Evolutionary conservation across 1,139 yeast genomes (phyloP).

Genomic region (Nakaseomyces sp.): DNA sequence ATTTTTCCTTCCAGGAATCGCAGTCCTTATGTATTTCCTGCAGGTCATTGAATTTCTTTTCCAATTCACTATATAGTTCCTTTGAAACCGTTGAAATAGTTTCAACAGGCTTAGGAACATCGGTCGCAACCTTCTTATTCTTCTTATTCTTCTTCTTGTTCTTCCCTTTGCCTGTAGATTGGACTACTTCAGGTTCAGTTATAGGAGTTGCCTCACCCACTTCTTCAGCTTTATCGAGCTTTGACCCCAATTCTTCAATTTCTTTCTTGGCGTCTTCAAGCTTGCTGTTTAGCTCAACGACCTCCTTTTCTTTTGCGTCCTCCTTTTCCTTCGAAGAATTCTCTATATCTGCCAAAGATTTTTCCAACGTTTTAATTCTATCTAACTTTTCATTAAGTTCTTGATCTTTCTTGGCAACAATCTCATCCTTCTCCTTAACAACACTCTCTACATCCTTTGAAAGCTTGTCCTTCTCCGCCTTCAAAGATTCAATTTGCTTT

Average conservation of each 20-base stretch:
- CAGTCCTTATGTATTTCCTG: conserved; percentile 14
- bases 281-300: conserved; percentile 3
- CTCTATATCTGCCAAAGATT: not conserved
- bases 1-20: conserved; percentile 18
- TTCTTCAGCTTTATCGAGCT: not conserved
- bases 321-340: conserved; percentile 10
- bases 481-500: not conserved
- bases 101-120: conserved; percentile 10
- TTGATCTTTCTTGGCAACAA: conserved; percentile 14
- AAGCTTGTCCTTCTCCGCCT: conserved; percentile 6
- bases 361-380: not conserved
- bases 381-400: conserved; percentile 1
- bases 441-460: conserved; percentile 10
- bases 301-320: conserved; percentile 7
- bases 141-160: conserved; percentile 21
- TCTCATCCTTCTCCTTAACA: conserved; percentile 7
- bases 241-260: not conserved
- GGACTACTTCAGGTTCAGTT: not conserved
- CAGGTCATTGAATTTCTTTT: conserved; percentile 7
- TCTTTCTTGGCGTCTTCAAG: conserved; percentile 5
- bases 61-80: conserved; percentile 14
- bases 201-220: not conserved
- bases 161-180: conserved; percentile 8
- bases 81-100: not conserved
- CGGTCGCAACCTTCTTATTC: conserved; percentile 18